Evolutionary conservation across 768 basidiomycete genomes (phyloP).

Genomic region (Piloderma croceum): DNA sequence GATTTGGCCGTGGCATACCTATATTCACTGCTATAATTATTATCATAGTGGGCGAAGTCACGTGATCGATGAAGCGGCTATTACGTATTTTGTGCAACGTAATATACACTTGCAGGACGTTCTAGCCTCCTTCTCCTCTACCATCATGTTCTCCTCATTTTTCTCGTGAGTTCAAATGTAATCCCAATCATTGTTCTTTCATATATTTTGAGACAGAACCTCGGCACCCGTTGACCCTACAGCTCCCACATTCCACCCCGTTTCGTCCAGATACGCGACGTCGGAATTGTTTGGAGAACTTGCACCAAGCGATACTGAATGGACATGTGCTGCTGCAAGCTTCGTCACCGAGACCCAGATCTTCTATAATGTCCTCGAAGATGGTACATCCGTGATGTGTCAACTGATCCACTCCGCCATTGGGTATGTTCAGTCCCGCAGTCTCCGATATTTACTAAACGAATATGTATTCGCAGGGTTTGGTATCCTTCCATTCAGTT

Average conservation of each 20-base stretch:
- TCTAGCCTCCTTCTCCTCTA: constrained; percentile 6
- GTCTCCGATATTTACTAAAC: constrained; percentile 5
- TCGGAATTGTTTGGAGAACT: constrained; percentile 72
- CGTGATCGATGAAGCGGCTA: background rate
- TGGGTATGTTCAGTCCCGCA: constrained; percentile 52
- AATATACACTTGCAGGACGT: background rate
- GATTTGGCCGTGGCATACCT: background rate
- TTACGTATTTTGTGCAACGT: too few relatives aligned
- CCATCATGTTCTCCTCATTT: constrained; percentile 70
- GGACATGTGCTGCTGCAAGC: constrained; percentile 69
- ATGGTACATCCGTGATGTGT: constrained; percentile 73
- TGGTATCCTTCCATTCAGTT: constrained; percentile 96
- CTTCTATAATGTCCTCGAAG: constrained; percentile 78
- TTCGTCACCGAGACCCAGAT: constrained; percentile 89
- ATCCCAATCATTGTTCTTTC: background rate
- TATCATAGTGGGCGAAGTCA: background rate
- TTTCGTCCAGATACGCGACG: constrained; percentile 52
- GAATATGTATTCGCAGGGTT: constrained; percentile 43
- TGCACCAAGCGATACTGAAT: constrained; percentile 69
- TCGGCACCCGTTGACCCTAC: constrained; percentile 52
- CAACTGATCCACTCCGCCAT: constrained; percentile 86
- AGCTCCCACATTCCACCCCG: constrained; percentile 80
- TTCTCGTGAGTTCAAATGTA: constrained; percentile 58
- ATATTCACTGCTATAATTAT: background rate
- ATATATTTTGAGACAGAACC: constrained; percentile 34